Evolutionary conservation across 768 basidiomycete genomes (phyloP), one percentile per base, ranked within the genome.

Genomic region (Rubroboletus pulcherrimus): DNA sequence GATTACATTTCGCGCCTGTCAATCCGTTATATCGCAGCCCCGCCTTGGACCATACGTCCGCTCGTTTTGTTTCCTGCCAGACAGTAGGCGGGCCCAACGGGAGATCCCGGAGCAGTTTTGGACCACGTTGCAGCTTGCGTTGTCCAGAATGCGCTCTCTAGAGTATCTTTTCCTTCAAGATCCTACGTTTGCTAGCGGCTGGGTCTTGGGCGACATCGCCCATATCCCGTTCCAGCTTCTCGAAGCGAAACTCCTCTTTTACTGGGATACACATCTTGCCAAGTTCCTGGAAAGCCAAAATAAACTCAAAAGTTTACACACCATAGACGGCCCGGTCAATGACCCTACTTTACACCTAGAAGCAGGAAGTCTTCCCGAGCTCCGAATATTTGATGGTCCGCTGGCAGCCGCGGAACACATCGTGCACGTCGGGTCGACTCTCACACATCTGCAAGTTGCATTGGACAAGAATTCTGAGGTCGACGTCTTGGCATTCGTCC

Each of bases 281-380:
- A 68, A 70, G 15, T 86, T 86, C 66, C 69, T 85, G 30, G 70
- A 77, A 52, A 66, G 64, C 48, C 82, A 85, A 63, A 66, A 63
- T 12, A 69, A 74, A 31, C 70, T 86, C 37, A 72, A 65, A 49
- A 59, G 54, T 10, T 68, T 85, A 42, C 73, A 76, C 43, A 65
- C 65, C 41, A 35, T 58, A 9, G 63, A 68, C 42, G 71, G 66
- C 24, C 61, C 69, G 34, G 59, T 45, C 55, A 47, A 49, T 35
- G 65, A 71, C 52, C 34, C 66, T 34, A 19, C 60, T 14, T 6
- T 66, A 4, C 61, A 62, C 35, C 57, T 71, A 5, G 71, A 72
- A 55, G 54, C 61, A 26, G 71, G 69, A 26, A 71, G 69, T 49
- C 71, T 83, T 4, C 77, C 77, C 11, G 55, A 69, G 14, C 72